phyloP scores from a whole-genome alignment of 805 yeast species.

The Candida ponderosae region DNA sequence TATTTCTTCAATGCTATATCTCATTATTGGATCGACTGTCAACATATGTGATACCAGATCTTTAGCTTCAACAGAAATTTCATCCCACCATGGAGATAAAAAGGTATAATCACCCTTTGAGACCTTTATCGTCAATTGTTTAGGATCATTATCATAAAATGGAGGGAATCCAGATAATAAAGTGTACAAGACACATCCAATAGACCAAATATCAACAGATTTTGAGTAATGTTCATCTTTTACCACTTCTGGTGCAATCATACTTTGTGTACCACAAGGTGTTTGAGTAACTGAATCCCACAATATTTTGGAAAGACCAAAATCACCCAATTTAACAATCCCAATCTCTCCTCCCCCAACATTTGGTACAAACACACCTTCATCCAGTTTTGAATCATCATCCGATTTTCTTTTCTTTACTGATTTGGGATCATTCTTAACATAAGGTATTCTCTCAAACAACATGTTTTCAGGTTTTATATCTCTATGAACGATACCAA shows the following conservation, averaged over 20 bases:
- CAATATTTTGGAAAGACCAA: slow-evolving; percentile 87
- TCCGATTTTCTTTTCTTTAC: slow-evolving; percentile 52
- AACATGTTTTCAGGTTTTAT: slow-evolving; percentile 75
- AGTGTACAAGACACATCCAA: slow-evolving; percentile 93
- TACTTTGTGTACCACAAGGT: slow-evolving; percentile 99
- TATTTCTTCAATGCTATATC: slow-evolving; percentile 77
- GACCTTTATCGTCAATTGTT: slow-evolving; percentile 65
- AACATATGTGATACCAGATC: slow-evolving; percentile 78
- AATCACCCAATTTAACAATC: slow-evolving; percentile 83
- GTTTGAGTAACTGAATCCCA: slow-evolving; percentile 81
- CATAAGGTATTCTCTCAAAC: slow-evolving; percentile 47
- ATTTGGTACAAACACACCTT: slow-evolving; percentile 74
- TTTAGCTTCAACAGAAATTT: slow-evolving; percentile 77
- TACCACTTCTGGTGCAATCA: slow-evolving; percentile 97
- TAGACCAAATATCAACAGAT: slow-evolving; percentile 98
- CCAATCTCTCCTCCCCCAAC: slow-evolving; percentile 95
- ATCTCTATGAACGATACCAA: slow-evolving; percentile 79
- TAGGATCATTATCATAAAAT: slow-evolving; percentile 71
- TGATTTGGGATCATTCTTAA: slow-evolving; percentile 9
- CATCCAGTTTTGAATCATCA: slow-evolving; percentile 70
- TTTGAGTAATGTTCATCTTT: slow-evolving; percentile 87
- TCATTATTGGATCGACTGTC: slow-evolving; percentile 67
- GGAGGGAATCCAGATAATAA: slow-evolving; percentile 97
- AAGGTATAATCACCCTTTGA: slow-evolving; percentile 66
- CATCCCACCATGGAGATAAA: slow-evolving; percentile 85